Conservation (phyloP, 192 early-diverging fungal species). For the Coemansia sp. region DNA sequence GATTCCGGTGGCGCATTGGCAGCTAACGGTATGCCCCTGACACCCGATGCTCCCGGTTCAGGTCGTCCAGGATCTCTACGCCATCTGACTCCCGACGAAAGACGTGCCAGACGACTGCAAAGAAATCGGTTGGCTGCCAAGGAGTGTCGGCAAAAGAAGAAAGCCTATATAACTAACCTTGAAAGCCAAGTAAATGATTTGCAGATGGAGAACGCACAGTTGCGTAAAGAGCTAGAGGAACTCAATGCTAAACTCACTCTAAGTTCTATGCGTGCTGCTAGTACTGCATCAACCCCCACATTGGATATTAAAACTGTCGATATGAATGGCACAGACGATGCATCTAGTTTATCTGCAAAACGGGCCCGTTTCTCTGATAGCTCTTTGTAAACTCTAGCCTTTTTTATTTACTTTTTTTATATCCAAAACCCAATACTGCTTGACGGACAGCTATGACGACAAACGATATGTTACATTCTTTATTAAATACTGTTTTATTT, state of each 20-base stretch:
- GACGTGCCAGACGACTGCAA: conserved; percentile 67
- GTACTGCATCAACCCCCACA: conserved; percentile 28
- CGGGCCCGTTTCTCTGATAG: conserved; percentile 13
- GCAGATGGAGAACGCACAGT: conserved; percentile 59
- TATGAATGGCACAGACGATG: not conserved
- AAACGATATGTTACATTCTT: conserved; percentile 1
- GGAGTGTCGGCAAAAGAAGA: conserved; percentile 82
- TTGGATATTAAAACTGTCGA: conserved; percentile 2
- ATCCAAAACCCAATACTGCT: too few species aligned
- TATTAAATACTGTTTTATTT: conserved; percentile 1
- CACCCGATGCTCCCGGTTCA: conserved; percentile 49
- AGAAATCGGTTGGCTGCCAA: conserved; percentile 79
- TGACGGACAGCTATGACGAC: too few species aligned
- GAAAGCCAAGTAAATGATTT: conserved; percentile 60
- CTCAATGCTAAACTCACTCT: conserved; percentile 62
- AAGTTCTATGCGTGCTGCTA: conserved; percentile 51
- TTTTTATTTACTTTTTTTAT: too few species aligned
- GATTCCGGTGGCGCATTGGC: conserved; percentile 8
- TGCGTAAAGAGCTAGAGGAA: conserved; percentile 69
- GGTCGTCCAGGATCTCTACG: conserved; percentile 48
- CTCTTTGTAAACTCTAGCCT: too few species aligned
- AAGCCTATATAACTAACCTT: conserved; percentile 69
- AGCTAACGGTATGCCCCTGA: conserved; percentile 37
- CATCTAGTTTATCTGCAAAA: conserved; percentile 6
- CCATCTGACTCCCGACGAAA: conserved; percentile 62